phyloP scores from a whole-genome alignment of 306 rosid species.

The Potentilla sterilis region DNA sequence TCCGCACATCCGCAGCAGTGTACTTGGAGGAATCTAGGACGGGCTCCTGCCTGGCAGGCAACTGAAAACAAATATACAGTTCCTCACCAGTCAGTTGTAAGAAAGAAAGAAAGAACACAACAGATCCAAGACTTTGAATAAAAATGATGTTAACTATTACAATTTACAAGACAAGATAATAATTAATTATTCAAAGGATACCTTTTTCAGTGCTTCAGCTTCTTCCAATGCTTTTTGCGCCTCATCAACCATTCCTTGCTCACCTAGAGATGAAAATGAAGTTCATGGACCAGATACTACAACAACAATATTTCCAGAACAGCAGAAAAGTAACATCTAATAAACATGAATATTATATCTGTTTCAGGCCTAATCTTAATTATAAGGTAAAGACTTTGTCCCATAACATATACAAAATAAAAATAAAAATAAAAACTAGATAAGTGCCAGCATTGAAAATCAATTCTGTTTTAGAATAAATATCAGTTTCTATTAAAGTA shows the following conservation, averaged over 20 bases:
- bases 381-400: not conserved
- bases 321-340: not conserved
- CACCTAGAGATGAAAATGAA: conserved; percentile 59
- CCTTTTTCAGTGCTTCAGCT: conserved; percentile 99
- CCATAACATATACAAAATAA: not conserved
- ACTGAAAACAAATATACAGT: conserved; percentile 41
- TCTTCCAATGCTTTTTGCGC: conserved; percentile 99
- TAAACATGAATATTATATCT: no score
- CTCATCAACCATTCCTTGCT: conserved; percentile 98
- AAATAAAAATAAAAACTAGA: not conserved
- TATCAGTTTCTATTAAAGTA: not conserved
- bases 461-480: not conserved
- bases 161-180: conserved; percentile 6
- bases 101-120: not conserved
- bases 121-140: not conserved
- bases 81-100: not conserved
- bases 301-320: conserved; percentile 3
- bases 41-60: conserved; percentile 91
- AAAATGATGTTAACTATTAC: not conserved
- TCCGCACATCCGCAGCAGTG: conserved; percentile 95
- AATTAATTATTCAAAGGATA: conserved; percentile 17
- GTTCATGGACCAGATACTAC: not conserved
- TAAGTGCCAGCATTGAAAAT: not conserved
- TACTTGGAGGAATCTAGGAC: conserved; percentile 80
- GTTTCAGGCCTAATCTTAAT: no score